phyloP scores from a whole-genome alignment of 371 early-diverging fungal species.

The Mucor piriformis region DNA sequence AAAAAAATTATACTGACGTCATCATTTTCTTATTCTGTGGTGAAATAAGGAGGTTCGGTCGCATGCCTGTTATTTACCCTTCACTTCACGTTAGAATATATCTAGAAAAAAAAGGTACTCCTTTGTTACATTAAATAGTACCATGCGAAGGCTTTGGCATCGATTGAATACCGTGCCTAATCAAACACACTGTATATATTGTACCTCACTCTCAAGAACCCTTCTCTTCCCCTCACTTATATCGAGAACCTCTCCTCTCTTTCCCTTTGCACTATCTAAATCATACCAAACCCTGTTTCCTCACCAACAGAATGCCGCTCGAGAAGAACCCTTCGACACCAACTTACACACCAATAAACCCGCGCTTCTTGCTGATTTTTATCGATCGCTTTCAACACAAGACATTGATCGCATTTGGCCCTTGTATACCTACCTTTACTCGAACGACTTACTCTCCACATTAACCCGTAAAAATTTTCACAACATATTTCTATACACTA shows the following conservation, averaged over 20 bases:
- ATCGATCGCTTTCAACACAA: slow-evolving; percentile 42
- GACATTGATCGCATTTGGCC: slow-evolving; percentile 55
- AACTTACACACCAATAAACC: slow-evolving; percentile 12
- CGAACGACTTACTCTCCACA: slow-evolving; percentile 23
- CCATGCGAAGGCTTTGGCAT: slow-evolving; percentile 38
- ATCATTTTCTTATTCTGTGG: too few species aligned
- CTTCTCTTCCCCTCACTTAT: slow-evolving; percentile 1
- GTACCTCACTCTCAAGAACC: slow-evolving; percentile 12
- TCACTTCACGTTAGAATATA: background rate
- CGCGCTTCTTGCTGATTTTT: slow-evolving; percentile 35
- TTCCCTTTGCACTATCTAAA: background rate
- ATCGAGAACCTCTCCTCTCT: background rate
- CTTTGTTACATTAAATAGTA: background rate
- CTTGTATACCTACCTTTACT: slow-evolving; percentile 39
- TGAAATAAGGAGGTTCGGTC: too few species aligned
- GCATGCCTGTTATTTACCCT: background rate
- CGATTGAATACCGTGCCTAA: slow-evolving; percentile 27
- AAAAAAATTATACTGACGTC: too few species aligned
- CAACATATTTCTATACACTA: slow-evolving; percentile 33
- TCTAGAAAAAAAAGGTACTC: background rate
- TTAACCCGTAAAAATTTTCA: slow-evolving; percentile 40
- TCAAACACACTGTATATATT: slow-evolving; percentile 31
- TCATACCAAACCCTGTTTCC: slow-evolving; percentile 1
- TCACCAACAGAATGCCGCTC: background rate
- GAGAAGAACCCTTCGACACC: background rate